These are phyloP conservation scores for Senna siamea DNA, from an alignment of 306 rosid genomes.

Conservation along the genomic window DNA sequence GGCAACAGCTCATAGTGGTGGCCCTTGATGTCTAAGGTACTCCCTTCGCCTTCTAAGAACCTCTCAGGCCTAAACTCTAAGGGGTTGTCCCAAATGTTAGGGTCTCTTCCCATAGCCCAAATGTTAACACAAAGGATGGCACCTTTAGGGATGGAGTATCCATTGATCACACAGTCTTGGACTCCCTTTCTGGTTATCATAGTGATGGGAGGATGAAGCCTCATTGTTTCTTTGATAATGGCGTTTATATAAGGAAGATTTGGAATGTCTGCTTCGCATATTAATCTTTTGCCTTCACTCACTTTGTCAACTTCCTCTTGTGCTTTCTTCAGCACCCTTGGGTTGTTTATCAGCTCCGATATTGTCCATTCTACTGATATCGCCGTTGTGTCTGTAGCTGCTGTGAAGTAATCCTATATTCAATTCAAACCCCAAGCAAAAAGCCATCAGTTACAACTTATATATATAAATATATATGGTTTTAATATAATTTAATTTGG, in stretches of 20 bases:
- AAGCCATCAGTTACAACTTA: too few relatives aligned
- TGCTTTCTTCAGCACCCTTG: slow-evolving; percentile 44
- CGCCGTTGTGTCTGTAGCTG: slow-evolving; percentile 52
- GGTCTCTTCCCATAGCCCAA: slow-evolving; percentile 63
- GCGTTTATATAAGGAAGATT: slow-evolving; percentile 58
- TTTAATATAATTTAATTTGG: too few relatives aligned
- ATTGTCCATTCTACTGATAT: slow-evolving; percentile 51
- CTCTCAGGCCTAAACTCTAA: slow-evolving; percentile 45
- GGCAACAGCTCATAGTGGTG: slow-evolving; percentile 48
- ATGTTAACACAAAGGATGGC: slow-evolving; percentile 38
- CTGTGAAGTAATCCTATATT: slow-evolving; percentile 51
- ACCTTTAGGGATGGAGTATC: slow-evolving; percentile 41
- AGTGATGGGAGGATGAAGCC: slow-evolving; percentile 57
- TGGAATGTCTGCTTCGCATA: slow-evolving; percentile 49
- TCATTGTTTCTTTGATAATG: slow-evolving; percentile 50
- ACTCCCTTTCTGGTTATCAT: slow-evolving; percentile 47
- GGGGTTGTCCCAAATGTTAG: slow-evolving; percentile 46
- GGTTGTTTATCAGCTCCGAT: slow-evolving; percentile 59
- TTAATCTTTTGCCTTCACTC: slow-evolving; percentile 35
- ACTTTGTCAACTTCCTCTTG: slow-evolving; percentile 53
- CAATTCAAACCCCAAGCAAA: background rate
- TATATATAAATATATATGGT: too few relatives aligned
- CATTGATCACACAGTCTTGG: slow-evolving; percentile 36
- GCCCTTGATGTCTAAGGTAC: slow-evolving; percentile 31
- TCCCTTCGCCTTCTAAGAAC: slow-evolving; percentile 30